Percentiles rank a stretch among this genome's conserved stretches.
Evolutionary conservation across 2,329 filamentous ascomycete genomes (phyloP).

Genomic region (Periconia macrospinosa): DNA sequence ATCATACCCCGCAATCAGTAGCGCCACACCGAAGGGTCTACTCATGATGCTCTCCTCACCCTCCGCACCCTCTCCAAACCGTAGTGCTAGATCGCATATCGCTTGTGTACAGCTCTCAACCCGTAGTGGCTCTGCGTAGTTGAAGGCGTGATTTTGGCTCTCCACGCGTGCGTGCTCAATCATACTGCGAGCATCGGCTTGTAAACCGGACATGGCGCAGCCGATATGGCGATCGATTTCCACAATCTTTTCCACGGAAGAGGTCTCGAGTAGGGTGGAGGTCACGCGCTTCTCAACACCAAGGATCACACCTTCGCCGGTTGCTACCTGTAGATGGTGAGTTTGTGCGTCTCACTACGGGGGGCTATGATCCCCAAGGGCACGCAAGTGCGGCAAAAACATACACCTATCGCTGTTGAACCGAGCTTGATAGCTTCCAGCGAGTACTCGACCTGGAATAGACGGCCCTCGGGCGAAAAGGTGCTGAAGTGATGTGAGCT

Average conservation of each 20-base stretch:
- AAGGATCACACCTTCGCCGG: slow-evolving; percentile 90
- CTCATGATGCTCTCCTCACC: slow-evolving; percentile 99
- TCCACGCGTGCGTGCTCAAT: slow-evolving; percentile 98
- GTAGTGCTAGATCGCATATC: slow-evolving; percentile 93
- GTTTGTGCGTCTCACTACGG: slow-evolving; percentile 2
- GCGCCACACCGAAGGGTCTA: slow-evolving; percentile 91
- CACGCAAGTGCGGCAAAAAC: slow-evolving; percentile 22
- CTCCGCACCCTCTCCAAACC: slow-evolving; percentile 96
- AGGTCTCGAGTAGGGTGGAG: slow-evolving; percentile 94
- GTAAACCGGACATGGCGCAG: slow-evolving; percentile 96
- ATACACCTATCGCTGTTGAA: slow-evolving; percentile 91
- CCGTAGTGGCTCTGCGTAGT: slow-evolving; percentile 92
- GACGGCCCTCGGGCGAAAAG: slow-evolving; percentile 98
- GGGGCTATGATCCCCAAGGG: background rate
- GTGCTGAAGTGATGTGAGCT: slow-evolving; percentile 63
- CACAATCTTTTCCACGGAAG: slow-evolving; percentile 98
- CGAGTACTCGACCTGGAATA: slow-evolving; percentile 99
- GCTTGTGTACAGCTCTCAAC: slow-evolving; percentile 99
- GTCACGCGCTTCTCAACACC: slow-evolving; percentile 99
- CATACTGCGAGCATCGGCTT: slow-evolving; percentile 97
- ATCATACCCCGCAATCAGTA: slow-evolving; percentile 95
- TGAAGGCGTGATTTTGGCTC: slow-evolving; percentile 94
- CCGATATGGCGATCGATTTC: slow-evolving; percentile 99
- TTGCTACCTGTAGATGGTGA: slow-evolving; percentile 67
- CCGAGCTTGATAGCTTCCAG: slow-evolving; percentile 99